Evolutionary conservation across 176 grass and related monocot genomes (phyloP), one percentile per base, ranked within the genome.

Genomic region (Secale cereale): DNA sequence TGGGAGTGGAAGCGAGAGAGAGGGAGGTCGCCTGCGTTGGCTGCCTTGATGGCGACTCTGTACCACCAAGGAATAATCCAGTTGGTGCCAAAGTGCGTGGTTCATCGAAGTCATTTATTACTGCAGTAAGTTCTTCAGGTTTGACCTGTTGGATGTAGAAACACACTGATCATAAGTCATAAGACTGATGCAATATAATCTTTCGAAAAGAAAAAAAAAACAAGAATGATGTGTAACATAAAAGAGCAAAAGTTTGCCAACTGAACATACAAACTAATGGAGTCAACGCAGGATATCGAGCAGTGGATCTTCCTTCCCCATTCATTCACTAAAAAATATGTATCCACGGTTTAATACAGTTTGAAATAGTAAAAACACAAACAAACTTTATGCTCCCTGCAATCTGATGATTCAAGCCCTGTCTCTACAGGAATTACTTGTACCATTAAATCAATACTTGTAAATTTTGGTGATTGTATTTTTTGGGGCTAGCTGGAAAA

Each of bases 81-180:
- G 85, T 87, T 61, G 88, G 91, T 79, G 73, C 88, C 43, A 93
- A 83, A 76, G 78, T 85, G 37, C 82, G 82, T 82, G 88, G 85
- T 60, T 88, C 85, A 43, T 54, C 40, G 39, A 89, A 89, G 54
- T 89, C 84, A 43, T 81, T 84, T 87, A 89, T 81, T 68, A 93
- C 36, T 33, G 46, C 82, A 35, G 23, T 57, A 54, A 93, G 82
- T 81, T 90, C 88, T 69, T 85, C 72, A 57, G 82, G 85, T 28
- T 85, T 85, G 46, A 76, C 26, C 91, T 93, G 78, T 54, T 59
- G 16, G 43, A 52, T 29, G 10, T n/a, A 86, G 33, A 80, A 72
- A 72, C 3, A 65, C 72, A 40, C 63, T 40, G n/a, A 33, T 70
- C 22, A 67, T 36, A 45, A 41, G 22, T 68, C 27, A 78, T 32